These are phyloP conservation scores for Beauveria australis DNA, from an alignment of 2,329 filamentous ascomycete genomes.

Conservation along the genomic window DNA sequence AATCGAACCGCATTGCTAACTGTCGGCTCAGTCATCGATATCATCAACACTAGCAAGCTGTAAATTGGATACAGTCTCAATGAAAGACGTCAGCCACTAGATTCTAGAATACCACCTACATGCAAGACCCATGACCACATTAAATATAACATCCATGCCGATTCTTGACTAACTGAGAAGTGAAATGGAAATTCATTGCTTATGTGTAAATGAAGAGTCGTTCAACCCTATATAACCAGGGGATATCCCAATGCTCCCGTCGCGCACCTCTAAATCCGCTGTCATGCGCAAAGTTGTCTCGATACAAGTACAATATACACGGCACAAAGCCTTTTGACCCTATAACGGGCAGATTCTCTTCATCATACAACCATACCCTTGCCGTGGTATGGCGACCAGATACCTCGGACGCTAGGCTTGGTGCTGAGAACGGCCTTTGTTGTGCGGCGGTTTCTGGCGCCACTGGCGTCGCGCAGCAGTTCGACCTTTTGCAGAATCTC, in stretches of 20 bases:
- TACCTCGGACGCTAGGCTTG: conserved; percentile 58
- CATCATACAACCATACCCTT: conserved; percentile 42
- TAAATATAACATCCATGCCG: not conserved
- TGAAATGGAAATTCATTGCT: conserved; percentile 5
- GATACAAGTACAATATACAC: conserved; percentile 11
- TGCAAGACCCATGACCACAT: not conserved
- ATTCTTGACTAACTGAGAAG: not conserved
- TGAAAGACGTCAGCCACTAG: not conserved
- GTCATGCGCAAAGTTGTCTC: not conserved
- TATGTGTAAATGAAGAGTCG: conserved; percentile 8
- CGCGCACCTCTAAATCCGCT: conserved; percentile 7
- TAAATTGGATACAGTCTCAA: conserved; percentile 23
- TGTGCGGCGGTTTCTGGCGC: conserved; percentile 60
- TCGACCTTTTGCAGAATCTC: conserved; percentile 76
- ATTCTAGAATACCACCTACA: conserved; percentile 13
- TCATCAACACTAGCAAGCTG: conserved; percentile 44
- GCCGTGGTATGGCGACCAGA: conserved; percentile 65
- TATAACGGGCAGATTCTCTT: conserved; percentile 15
- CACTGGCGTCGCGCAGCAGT: conserved; percentile 63
- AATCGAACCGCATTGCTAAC: conserved; percentile 4
- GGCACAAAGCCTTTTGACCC: conserved; percentile 1
- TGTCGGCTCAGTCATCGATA: conserved; percentile 43
- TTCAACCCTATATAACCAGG: conserved; percentile 8
- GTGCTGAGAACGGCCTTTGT: conserved; percentile 58
- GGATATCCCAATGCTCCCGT: conserved; percentile 8